These are phyloP conservation scores for Persicaria maculosa DNA, from an alignment of 148 eudicot species.

Conservation along the genomic window DNA sequence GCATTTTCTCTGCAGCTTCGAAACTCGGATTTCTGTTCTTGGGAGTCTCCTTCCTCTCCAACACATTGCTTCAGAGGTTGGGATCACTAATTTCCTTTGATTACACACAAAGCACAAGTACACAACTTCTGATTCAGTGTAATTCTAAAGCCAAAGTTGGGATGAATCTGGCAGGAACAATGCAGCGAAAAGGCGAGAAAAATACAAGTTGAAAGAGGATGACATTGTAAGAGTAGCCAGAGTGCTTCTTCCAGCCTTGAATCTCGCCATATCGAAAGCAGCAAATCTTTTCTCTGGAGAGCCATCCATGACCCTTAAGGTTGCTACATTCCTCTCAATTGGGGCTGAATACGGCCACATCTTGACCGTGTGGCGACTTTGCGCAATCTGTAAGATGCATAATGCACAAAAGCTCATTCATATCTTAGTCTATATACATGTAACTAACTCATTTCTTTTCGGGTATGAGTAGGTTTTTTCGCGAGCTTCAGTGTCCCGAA, in stretches of 20 bases:
- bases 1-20: constrained; percentile 65
- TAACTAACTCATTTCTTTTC: neutral
- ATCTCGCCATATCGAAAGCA: constrained; percentile 52
- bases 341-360: constrained; percentile 90
- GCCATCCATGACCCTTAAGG: constrained; percentile 86
- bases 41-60: constrained; percentile 69
- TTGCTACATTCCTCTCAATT: constrained; percentile 50
- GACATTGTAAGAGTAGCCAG: constrained; percentile 56
- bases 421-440: neutral
- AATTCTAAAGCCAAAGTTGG: neutral
- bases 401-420: neutral
- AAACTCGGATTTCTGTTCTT: constrained; percentile 72
- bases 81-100: neutral
- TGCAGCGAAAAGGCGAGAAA: constrained; percentile 20
- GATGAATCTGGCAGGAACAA: constrained; percentile 27
- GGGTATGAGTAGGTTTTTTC: constrained; percentile 58
- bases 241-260: constrained; percentile 59
- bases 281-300: constrained; percentile 84
- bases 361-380: constrained; percentile 66
- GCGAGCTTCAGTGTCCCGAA: constrained; percentile 76
- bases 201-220: constrained; percentile 53
- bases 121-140: neutral
- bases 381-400: constrained; percentile 52
- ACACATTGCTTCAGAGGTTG: constrained; percentile 54
- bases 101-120: neutral